phyloP scores from a whole-genome alignment of 2,329 filamentous ascomycete genomes.

The Penicillium palitans region DNA sequence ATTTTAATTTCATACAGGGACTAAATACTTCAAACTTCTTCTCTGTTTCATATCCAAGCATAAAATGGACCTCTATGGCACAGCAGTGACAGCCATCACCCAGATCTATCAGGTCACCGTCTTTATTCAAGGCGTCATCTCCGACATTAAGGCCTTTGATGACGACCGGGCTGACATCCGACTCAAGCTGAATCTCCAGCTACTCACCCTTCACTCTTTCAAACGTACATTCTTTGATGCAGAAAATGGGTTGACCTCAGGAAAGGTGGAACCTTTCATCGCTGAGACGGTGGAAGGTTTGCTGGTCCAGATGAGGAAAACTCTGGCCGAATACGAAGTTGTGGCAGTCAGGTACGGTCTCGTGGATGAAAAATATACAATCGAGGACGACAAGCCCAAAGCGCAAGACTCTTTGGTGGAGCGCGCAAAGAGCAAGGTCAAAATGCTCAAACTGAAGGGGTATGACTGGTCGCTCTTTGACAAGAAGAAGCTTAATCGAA shows the following conservation, averaged over 20 bases:
- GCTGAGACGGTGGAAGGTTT: conserved; percentile 23
- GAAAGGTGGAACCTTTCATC: conserved; percentile 22
- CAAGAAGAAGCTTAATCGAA: conserved; percentile 27
- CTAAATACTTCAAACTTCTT: too few relatives aligned
- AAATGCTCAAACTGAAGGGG: conserved; percentile 27
- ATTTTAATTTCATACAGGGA: too few relatives aligned
- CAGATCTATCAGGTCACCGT: conserved; percentile 31
- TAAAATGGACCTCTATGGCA: conserved; percentile 32
- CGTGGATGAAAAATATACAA: conserved; percentile 12
- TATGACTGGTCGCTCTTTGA: conserved; percentile 37
- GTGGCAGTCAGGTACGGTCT: conserved; percentile 25
- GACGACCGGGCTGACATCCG: conserved; percentile 28
- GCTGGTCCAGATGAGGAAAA: conserved; percentile 25
- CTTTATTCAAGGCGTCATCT: conserved; percentile 34
- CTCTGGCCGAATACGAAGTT: conserved; percentile 26
- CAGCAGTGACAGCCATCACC: conserved; percentile 28
- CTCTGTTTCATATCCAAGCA: background rate
- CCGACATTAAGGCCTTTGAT: conserved; percentile 30
- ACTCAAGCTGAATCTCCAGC: conserved; percentile 28
- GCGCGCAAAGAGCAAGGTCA: conserved; percentile 25
- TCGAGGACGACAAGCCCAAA: conserved; percentile 17
- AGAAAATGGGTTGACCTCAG: conserved; percentile 26
- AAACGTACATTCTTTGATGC: conserved; percentile 22
- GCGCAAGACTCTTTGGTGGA: conserved; percentile 25
- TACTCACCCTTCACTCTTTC: conserved; percentile 29